phyloP scores from a whole-genome alignment of 140 eudicot species.

The Stevia rebaudiana region DNA sequence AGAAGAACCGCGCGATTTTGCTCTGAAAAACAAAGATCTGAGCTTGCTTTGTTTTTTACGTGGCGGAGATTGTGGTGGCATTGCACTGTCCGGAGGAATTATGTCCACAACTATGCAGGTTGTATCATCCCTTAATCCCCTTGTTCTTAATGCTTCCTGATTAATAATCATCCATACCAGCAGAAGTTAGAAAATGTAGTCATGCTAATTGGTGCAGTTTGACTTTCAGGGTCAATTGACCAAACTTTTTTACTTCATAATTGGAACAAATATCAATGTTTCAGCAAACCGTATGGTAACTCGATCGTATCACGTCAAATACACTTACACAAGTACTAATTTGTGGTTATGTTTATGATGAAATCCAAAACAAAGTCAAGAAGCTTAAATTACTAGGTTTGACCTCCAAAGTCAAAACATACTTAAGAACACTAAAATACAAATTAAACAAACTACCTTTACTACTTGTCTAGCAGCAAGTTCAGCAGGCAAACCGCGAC shows the following conservation, averaged over 20 bases:
- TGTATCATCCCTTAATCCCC: slow-evolving; percentile 89
- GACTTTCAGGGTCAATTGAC: slow-evolving; percentile 21
- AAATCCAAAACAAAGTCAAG: background rate
- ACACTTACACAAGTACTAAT: background rate
- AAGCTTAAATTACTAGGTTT: background rate
- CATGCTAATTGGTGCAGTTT: background rate
- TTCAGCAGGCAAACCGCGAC: slow-evolving; percentile 95
- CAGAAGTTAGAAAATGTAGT: slow-evolving; percentile 2
- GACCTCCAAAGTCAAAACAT: slow-evolving; percentile 12
- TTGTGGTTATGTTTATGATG: background rate
- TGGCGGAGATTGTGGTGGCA: slow-evolving; percentile 56
- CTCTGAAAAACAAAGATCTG: slow-evolving; percentile 52
- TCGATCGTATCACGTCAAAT: background rate
- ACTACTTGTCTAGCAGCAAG: slow-evolving; percentile 91
- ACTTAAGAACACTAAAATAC: slow-evolving; percentile 1
- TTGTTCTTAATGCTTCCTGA: slow-evolving; percentile 79
- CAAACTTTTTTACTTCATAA: background rate
- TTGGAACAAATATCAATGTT: background rate
- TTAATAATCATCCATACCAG: slow-evolving; percentile 11
- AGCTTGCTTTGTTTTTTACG: slow-evolving; percentile 55
- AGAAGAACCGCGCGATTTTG: slow-evolving; percentile 43
- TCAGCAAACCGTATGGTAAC: background rate
- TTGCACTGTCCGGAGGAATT: slow-evolving; percentile 62
- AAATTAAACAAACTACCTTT: slow-evolving; percentile 45
- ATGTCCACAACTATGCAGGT: slow-evolving; percentile 93